These are phyloP conservation scores for Russula ochroleuca DNA, from an alignment of 768 basidiomycete species.

Conservation along the genomic window DNA sequence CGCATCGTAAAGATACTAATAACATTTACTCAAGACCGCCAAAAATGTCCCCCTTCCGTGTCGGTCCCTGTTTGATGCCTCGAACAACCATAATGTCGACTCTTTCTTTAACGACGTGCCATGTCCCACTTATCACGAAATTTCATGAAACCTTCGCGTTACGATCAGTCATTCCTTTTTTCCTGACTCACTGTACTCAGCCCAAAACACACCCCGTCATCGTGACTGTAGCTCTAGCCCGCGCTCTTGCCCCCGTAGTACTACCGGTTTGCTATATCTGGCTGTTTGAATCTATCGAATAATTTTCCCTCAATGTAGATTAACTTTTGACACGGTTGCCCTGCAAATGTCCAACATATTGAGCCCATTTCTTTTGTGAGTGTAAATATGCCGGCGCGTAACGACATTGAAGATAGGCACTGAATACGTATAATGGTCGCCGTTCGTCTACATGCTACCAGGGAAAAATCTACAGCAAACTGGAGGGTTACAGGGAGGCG, in stretches of 20 bases:
- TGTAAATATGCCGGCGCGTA: neutral
- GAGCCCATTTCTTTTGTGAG: neutral
- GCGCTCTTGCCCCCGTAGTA: neutral
- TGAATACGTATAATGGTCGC: neutral
- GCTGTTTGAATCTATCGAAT: slow-evolving; percentile 9
- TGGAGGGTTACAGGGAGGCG: neutral
- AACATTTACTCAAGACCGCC: neutral
- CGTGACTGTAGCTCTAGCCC: slow-evolving; percentile 13
- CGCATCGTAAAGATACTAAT: slow-evolving; percentile 7
- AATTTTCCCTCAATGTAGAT: neutral
- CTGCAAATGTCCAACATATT: neutral
- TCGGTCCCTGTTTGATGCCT: neutral
- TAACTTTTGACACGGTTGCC: neutral
- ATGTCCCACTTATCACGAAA: neutral
- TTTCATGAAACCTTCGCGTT: neutral
- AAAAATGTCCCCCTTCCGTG: neutral
- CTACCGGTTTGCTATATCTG: neutral
- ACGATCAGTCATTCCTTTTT: neutral
- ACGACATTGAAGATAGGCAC: neutral
- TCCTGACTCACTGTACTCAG: neutral
- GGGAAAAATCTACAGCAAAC: neutral
- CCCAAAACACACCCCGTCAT: neutral
- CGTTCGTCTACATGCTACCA: too few relatives aligned
- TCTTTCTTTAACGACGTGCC: neutral
- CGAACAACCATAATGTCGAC: neutral